Evolutionary conservation across 495 filamentous ascomycete genomes (phyloP), one percentile per base, ranked within the genome.

Genomic region (Cercophora sp.): DNA sequence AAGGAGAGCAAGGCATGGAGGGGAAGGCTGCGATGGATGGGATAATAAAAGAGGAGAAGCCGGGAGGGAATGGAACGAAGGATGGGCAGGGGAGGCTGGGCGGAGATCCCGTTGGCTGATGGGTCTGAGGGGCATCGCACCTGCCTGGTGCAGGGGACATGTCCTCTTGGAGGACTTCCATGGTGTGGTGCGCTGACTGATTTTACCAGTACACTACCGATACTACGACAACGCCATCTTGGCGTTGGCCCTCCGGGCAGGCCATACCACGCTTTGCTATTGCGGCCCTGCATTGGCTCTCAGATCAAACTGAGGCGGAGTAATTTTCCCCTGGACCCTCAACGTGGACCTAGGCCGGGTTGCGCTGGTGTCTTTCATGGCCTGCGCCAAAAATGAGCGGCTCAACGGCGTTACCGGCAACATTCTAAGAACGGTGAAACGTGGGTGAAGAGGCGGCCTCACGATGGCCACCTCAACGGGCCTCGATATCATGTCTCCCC

Each of bases 31-130:
- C 5, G 40, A 23, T 13, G 23, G 40, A 22, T 43, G 16, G 40
- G 13, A 18, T 43, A 24, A 43, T 43, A 43, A 43, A 22, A 42
- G 39, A 23, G 40, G 40, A 19, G 29, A n/a, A 39, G 15, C 36
- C 36, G 36, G 36, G 16, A 39, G 36, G 36, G 36, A 39, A 15
- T 39, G 36, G 36, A 15, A 15, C 36, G 36, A 20, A 25, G 2
- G 20, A 22, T 18, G 5, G 16, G 6, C 16, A 22, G 23, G 40
- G 40, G 40, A 25, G 40, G 40, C 20, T 24, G 40, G 40, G 19
- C 25, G 20, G 40, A 22, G 40, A 43, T 43, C 16, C 40, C 22
- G 40, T 42, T 42, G 29, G n/a, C n/a, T n/a, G n/a, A n/a, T n/a
- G n/a, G 39, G 39, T 19, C 39, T 19, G 39, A 20, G 39, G 39